Conservation (phyloP, 441 rosid species). For the Flueggea neowawraea region DNA sequence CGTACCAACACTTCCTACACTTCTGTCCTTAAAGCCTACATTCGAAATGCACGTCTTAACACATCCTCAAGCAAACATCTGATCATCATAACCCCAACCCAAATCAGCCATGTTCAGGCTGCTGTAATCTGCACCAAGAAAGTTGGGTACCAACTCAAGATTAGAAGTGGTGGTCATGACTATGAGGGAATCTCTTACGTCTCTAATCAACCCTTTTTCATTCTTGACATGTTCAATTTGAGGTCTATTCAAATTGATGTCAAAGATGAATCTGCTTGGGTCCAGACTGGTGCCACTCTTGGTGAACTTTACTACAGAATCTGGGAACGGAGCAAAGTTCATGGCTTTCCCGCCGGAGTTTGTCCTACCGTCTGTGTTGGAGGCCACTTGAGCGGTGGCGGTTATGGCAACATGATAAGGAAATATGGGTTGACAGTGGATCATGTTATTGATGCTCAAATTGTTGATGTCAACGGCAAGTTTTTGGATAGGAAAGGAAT, state of each 20-base stretch:
- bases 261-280: slow-evolving; percentile 43
- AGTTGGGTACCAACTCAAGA: slow-evolving; percentile 38
- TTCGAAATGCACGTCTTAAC: slow-evolving; percentile 26
- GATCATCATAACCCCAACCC: slow-evolving; percentile 51
- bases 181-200: slow-evolving; percentile 65
- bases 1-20: slow-evolving; percentile 7
- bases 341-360: slow-evolving; percentile 63
- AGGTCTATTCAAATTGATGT: slow-evolving; percentile 30
- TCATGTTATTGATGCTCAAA: slow-evolving; percentile 47
- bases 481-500: slow-evolving; percentile 46
- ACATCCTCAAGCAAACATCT: slow-evolving; percentile 43
- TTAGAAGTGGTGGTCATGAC: slow-evolving; percentile 82
- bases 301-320: slow-evolving; percentile 60
- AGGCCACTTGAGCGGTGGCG: slow-evolving; percentile 69
- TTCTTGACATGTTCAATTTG: slow-evolving; percentile 57
- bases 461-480: slow-evolving; percentile 55
- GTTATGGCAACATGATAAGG: slow-evolving; percentile 56
- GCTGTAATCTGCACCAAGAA: slow-evolving; percentile 47
- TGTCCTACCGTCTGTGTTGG: slow-evolving; percentile 73
- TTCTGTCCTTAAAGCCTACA: slow-evolving; percentile 17
- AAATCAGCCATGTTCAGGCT: slow-evolving; percentile 50
- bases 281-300: slow-evolving; percentile 60
- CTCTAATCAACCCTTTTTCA: slow-evolving; percentile 39
- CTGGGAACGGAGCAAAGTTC: slow-evolving; percentile 40
- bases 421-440: slow-evolving; percentile 58